phyloP scores from a whole-genome alignment of 140 eudicot species.

The Cichorium intybus region DNA sequence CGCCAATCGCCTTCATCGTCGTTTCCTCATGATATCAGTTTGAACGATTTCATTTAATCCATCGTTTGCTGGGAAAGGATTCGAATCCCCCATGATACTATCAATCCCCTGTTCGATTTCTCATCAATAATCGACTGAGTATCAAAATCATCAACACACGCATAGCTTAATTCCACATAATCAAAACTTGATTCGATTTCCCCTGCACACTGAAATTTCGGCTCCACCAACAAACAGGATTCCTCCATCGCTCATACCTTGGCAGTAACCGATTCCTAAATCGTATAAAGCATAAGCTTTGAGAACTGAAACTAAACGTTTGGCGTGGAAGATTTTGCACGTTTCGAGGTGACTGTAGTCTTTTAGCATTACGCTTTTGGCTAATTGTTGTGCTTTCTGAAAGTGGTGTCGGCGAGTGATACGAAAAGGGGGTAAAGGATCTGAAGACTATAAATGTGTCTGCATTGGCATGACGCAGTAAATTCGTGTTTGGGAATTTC shows the following conservation, averaged over 20 bases:
- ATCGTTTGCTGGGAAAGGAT: constrained; percentile 10
- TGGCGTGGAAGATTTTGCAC: constrained; percentile 66
- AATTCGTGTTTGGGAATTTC: too few relatives aligned
- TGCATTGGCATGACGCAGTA: too few relatives aligned
- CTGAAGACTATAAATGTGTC: too few relatives aligned
- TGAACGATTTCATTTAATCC: constrained; percentile 12
- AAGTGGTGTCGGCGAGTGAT: too few relatives aligned
- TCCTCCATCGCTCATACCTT: constrained; percentile 83
- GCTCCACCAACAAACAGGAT: constrained; percentile 33
- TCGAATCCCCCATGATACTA: constrained; percentile 74
- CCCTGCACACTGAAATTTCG: constrained; percentile 28
- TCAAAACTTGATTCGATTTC: constrained; percentile 17
- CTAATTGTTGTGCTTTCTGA: constrained; percentile 45
- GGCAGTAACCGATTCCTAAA: constrained; percentile 79
- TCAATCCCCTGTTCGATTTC: constrained; percentile 75
- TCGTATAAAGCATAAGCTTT: constrained; percentile 76
- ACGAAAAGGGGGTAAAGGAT: too few relatives aligned
- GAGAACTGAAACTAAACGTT: constrained; percentile 70
- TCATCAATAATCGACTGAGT: constrained; percentile 80
- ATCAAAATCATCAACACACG: constrained; percentile 59
- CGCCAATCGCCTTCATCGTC: constrained; percentile 55
- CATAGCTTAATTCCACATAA: constrained; percentile 34
- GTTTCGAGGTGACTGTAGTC: constrained; percentile 70
- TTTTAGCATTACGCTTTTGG: constrained; percentile 59
- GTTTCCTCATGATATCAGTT: constrained; percentile 37